Evolutionary conservation across 2,329 filamentous ascomycete species (phyloP), one percentile per base, ranked within the genome.

Genomic region (Verticillium isaacii): DNA sequence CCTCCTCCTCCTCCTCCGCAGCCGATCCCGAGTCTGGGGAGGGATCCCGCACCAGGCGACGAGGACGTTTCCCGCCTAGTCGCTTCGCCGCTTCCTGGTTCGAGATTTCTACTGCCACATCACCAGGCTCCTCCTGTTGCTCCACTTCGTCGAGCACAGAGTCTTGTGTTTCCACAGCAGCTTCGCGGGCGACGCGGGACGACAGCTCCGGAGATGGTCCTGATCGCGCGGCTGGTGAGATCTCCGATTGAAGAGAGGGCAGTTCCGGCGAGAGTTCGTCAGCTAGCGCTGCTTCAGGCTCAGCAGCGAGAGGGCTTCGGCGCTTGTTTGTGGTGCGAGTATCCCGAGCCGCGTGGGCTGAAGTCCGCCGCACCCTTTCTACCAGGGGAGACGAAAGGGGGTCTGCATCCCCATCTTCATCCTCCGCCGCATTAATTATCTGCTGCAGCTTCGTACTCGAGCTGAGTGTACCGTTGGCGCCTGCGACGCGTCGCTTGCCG

Each of bases 401-500:
- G 69, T 74, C 68, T 65, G 63, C 23, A 67, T 70, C 60, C 61
- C 58, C 68, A 62, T 64, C 68, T 23, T 65, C 70, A 15, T 72
- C 69, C 17, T 73, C 71, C 1, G 70, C 68, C 23, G 54, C 12
- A 25, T 68, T 66, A 0, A 82, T 60, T 0, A 76, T 71, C 60
- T 75, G 72, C 55, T 81, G 78, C 17, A 85, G 68, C n/a, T 76
- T 74, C 0, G 74, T 71, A 25, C 77, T 80, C 3, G 77, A 80
- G 1, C 73, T 75, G 8, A 78, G 63, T 1, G 73, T 72, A 0
- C 72, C 73, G 37, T 70, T 72, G 8, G 73, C 67, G 15, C 69
- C 72, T 15, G 82, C 68, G 3, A 69, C 75, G 32, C 78, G 77
- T 57, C 83, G 73, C 9, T 77, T 78, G 1, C 84, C 85, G 65